Percentiles rank a stretch among this genome's conserved stretches.
Conservation (phyloP, 306 rosid species). For the Vachellia collinsii region DNA sequence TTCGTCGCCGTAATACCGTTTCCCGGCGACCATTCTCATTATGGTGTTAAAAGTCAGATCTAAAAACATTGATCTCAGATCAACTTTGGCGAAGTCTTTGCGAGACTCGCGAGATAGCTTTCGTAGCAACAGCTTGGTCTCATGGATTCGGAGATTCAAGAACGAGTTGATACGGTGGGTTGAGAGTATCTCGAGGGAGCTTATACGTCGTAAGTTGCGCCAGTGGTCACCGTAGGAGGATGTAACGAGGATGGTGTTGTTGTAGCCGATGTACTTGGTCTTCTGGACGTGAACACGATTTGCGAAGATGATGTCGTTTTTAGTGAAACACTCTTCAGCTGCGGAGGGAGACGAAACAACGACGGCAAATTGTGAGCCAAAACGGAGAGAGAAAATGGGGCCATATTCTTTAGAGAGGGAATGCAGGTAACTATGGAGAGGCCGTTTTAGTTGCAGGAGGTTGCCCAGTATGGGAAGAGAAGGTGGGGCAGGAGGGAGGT, state of each 20-base stretch:
- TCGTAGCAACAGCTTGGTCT: conserved; percentile 42
- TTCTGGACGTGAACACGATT: conserved; percentile 42
- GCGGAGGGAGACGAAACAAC: conserved; percentile 56
- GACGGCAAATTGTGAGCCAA: conserved; percentile 38
- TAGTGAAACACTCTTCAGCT: conserved; percentile 71
- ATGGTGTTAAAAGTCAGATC: conserved; percentile 63
- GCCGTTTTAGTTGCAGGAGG: conserved; percentile 52
- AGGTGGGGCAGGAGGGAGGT: conserved; percentile 62
- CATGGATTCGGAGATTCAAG: conserved; percentile 44
- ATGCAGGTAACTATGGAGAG: conserved; percentile 42
- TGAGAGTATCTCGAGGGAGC: conserved; percentile 64
- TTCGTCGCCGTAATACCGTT: conserved; percentile 60
- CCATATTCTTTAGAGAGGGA: conserved; percentile 54
- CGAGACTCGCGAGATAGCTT: conserved; percentile 32
- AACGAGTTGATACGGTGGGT: conserved; percentile 53
- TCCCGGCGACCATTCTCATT: conserved; percentile 74
- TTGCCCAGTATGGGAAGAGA: conserved; percentile 66
- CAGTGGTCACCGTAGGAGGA: conserved; percentile 75
- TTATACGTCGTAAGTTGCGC: conserved; percentile 81
- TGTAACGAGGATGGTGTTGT: conserved; percentile 38
- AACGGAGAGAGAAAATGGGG: conserved; percentile 36
- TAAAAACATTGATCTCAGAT: conserved; percentile 40
- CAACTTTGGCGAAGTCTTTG: conserved; percentile 38
- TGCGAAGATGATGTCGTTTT: conserved; percentile 62
- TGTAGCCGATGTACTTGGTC: conserved; percentile 50